Base-by-base conservation (phyloP, 1,284 basidiomycete species). In the Sphagnurus paluster region DNA sequence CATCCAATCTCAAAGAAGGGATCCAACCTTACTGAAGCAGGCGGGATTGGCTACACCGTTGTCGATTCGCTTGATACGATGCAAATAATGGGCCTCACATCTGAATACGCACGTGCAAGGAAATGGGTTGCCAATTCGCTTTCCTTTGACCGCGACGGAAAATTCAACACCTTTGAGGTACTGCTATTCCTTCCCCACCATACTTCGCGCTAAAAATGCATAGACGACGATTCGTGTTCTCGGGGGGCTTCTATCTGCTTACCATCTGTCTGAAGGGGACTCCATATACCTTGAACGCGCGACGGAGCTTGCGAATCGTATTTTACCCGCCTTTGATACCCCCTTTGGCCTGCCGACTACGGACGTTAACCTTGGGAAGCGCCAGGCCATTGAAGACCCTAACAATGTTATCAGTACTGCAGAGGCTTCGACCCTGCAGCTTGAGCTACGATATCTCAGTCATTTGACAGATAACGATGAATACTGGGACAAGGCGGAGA, bases 81-180 rank as follows among this genome's bases (percentile, higher is more conserved):
- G 68, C 78, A 93, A 41, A 70, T 98, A 48, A 87, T 97, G 84
- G 90, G 85, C 1, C 74, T 95, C 8, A 65, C 80, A 7, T 79
- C 85, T 0, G 93, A 96, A 64, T 95, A 93, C 61, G 53, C 72
- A 36, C 76, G 88, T 9, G 91, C 93, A 0, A 71, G 86, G 13
- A 63, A 81, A 34, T 98, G 95, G 94, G 77, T 97, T 11, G 74
- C 72, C 20, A 74, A 76, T 21, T 71, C 80, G 23, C 68, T 98
- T 30, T 68, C 77, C 7, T 94, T 97, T 61, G 86, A 95, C 33
- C 76, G 84, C 10, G 83, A 93, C 58, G 92, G 77, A 10, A 69
- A 78, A 19, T 91, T 91, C 66, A 98, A 87, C 65, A 94, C 91
- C 0, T 98, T 98, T 57, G 95, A 98, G 78, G 92, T 89, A 50